Evolutionary conservation across 352 stramenopile genomes (phyloP).

Genomic region (Phytophthora lateralis): DNA sequence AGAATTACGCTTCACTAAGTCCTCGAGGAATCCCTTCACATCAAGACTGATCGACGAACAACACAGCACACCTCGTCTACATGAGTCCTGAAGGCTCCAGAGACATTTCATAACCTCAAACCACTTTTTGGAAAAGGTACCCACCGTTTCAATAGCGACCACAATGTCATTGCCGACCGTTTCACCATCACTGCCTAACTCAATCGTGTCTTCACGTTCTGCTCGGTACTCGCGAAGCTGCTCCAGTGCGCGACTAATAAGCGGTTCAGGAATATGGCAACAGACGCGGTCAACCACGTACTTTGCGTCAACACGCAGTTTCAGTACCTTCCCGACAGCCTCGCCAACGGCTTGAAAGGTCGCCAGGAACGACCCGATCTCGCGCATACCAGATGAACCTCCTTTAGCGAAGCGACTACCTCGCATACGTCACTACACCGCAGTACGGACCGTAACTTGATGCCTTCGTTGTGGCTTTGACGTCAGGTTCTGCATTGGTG

Average conservation of each 20-base stretch:
- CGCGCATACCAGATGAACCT: background rate
- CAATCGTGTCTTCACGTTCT: background rate
- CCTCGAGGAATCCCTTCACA: background rate
- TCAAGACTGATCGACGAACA: background rate
- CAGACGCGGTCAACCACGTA: conserved; percentile 1
- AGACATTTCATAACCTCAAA: conserved; percentile 18
- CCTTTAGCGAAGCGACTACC: background rate
- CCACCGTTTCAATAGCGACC: conserved; percentile 8
- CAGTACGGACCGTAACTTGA: background rate
- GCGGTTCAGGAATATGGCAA: conserved; percentile 2
- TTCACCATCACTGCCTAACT: conserved; percentile 2
- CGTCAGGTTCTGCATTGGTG: background rate
- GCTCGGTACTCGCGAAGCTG: background rate
- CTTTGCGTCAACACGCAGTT: background rate
- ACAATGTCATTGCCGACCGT: background rate
- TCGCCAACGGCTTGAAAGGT: background rate
- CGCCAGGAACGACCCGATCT: background rate
- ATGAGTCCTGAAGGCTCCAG: conserved; percentile 13
- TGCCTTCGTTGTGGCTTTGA: conserved; percentile 14
- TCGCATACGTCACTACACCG: background rate
- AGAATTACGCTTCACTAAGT: no score
- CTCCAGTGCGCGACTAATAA: background rate
- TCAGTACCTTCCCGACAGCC: background rate
- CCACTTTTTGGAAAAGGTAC: background rate
- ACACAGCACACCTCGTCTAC: background rate